Base-by-base conservation (phyloP, 345 rosid genomes). In the Microthlaspi erraticum region DNA sequence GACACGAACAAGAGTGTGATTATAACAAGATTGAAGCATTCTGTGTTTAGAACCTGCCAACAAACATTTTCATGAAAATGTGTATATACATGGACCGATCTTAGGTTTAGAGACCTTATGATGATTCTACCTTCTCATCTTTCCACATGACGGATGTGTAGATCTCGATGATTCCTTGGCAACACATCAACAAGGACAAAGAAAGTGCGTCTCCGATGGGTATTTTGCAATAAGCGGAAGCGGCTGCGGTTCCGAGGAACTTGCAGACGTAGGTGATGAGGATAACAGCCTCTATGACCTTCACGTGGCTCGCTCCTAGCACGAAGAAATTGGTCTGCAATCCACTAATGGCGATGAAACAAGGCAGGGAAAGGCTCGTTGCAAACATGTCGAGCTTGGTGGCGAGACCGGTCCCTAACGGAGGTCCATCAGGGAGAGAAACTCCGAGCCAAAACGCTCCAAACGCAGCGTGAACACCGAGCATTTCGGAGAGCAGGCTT, bases 391-490 rank as follows among this genome's bases (percentile, higher is more conserved):
- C 81, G 1, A 77, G 81, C 70, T 77, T 77, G 19, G 64, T 60
- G 2, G 73, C 33, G 18, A 77, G 68, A 39, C 65, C 81, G 0
- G 81, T 64, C 8, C 81, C 81, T 4, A 77, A 37, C 0, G 78
- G 81, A 37, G 81, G 81, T n/a, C 81, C 81, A 61, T 72, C 81
- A 0, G 81, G 81, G 16, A 77, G 59, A 5, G 81, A 67, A 7
- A 77, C 64, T 6, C 81, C 78, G 0, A 77, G 77, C 77, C 81
- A 77, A 14, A 77, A 77, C 10, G 81, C 77, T 34, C 81, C 81
- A 41, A 72, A 77, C 5, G 81, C 81, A 0, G 81, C 81, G n/a
- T 77, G 77, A 19, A 77, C 64, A 1, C 78, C 81, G 0, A 72
- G 56, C 2, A 60, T 12, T 49, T 77, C 81, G 7, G 81, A 45